Percentiles rank a stretch among this genome's conserved stretches.
These are phyloP conservation scores for Coelastrella sp. DNA, from an alignment of 139 green algal species.

Conservation along the genomic window DNA sequence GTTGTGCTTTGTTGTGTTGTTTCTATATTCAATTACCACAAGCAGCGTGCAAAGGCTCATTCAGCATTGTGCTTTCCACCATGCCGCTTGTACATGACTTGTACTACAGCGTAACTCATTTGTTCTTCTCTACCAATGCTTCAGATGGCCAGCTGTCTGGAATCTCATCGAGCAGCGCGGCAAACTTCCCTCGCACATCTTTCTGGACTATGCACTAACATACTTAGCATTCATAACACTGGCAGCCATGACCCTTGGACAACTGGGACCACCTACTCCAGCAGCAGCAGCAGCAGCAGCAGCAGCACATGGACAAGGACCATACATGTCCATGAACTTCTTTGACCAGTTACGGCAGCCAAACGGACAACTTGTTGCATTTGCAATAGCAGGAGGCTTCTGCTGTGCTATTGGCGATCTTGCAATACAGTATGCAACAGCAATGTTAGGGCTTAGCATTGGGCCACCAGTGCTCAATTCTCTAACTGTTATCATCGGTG, in stretches of 20 bases:
- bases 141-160: conserved; percentile 12
- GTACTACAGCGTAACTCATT: too few relatives aligned
- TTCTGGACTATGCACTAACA: conserved; percentile 57
- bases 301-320: conserved; percentile 37
- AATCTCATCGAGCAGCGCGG: conserved; percentile 40
- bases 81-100: too few relatives aligned
- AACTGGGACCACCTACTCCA: conserved; percentile 46
- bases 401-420: conserved; percentile 50
- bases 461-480: conserved; percentile 43
- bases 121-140: background rate
- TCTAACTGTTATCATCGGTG: conserved; percentile 45
- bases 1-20: too few relatives aligned
- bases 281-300: conserved; percentile 8
- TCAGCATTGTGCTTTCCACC: too few relatives aligned
- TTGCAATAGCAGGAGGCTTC: conserved; percentile 53
- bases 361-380: conserved; percentile 51
- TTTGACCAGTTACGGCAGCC: conserved; percentile 48
- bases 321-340: conserved; percentile 41
- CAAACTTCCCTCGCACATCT: conserved; percentile 52
- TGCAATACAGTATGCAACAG: conserved; percentile 43
- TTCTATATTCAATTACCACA: too few relatives aligned
- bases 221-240: conserved; percentile 49
- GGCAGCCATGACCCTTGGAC: conserved; percentile 53
- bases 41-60: too few relatives aligned
- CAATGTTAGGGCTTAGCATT: conserved; percentile 42